Evolutionary conservation across 129 eudicot species (phyloP).

Genomic region (Lonicera japonica): DNA sequence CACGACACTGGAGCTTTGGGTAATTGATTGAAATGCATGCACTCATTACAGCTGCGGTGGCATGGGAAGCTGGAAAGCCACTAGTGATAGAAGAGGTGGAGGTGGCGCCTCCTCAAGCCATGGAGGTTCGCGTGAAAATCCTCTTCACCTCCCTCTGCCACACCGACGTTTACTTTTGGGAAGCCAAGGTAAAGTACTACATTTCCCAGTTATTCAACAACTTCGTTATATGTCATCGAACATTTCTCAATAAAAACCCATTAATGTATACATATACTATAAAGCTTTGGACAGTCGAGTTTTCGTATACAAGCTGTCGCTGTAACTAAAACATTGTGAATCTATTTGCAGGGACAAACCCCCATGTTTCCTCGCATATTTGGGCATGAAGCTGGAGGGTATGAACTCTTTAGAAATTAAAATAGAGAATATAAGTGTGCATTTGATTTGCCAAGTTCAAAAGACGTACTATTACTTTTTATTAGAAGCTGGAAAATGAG

Average conservation of each 20-base stretch:
- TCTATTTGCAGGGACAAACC: conserved; percentile 7
- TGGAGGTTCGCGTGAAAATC: conserved; percentile 5
- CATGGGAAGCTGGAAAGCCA: conserved; percentile 18
- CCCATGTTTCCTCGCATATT: conserved; percentile 12
- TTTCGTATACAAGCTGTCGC: too few species aligned
- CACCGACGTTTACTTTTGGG: neutral
- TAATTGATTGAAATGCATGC: neutral
- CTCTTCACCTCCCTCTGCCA: conserved; percentile 11
- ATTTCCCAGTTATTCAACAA: too few species aligned
- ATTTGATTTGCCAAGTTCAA: too few species aligned
- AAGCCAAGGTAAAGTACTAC: conserved; percentile 16
- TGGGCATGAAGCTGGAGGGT: conserved; percentile 16
- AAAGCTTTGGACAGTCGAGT: too few species aligned
- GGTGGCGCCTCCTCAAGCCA: conserved; percentile 11
- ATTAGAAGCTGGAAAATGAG: too few species aligned
- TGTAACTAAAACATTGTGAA: too few species aligned
- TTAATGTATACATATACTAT: neutral
- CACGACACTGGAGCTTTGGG: neutral
- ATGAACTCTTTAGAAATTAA: neutral
- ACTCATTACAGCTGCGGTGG: conserved; percentile 9
- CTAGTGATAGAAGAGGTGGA: conserved; percentile 12
- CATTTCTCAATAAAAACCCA: neutral
- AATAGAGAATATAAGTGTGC: too few species aligned
- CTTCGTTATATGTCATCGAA: neutral
- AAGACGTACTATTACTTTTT: too few species aligned